Evolutionary conservation across 345 rosid species (phyloP).

Genomic region (Brassica napus): DNA sequence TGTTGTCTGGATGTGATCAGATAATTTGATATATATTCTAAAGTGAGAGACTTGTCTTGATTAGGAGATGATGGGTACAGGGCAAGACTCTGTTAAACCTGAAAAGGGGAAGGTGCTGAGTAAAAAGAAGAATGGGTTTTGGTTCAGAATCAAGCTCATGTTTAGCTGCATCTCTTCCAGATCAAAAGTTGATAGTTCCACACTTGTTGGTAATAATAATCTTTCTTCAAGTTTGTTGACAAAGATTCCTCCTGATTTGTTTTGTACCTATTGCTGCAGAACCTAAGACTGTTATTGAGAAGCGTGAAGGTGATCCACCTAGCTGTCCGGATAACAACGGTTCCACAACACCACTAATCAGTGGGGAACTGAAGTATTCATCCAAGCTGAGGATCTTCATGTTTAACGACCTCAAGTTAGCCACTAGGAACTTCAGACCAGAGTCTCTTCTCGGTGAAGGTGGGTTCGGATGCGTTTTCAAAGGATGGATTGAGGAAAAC

Average conservation of each 20-base stretch:
- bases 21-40: background rate
- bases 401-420: conserved; percentile 72
- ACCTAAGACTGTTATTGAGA: conserved; percentile 44
- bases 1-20: conserved; percentile 27
- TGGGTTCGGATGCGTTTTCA: conserved; percentile 93
- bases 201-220: conserved; percentile 39
- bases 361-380: conserved; percentile 70
- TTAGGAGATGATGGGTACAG: conserved; percentile 47
- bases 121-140: conserved; percentile 59
- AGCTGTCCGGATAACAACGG: conserved; percentile 51
- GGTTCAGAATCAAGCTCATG: conserved; percentile 57
- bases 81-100: conserved; percentile 40
- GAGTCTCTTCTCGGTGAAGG: conserved; percentile 89
- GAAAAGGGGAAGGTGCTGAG: conserved; percentile 39
- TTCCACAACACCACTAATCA: conserved; percentile 59
- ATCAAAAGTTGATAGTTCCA: conserved; percentile 79
- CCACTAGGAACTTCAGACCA: conserved; percentile 81
- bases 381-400: conserved; percentile 69
- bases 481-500: conserved; percentile 91
- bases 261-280: conserved; percentile 41
- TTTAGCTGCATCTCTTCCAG: conserved; percentile 71
- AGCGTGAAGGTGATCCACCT: conserved; percentile 44
- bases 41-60: no score
- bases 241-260: background rate
- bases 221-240: conserved; percentile 3